A percentile compares a stretch with the other conserved stretches of the same genome.
Evolutionary conservation across 2,329 filamentous ascomycete species (phyloP).

Genomic region (Trichoderma sp.): DNA sequence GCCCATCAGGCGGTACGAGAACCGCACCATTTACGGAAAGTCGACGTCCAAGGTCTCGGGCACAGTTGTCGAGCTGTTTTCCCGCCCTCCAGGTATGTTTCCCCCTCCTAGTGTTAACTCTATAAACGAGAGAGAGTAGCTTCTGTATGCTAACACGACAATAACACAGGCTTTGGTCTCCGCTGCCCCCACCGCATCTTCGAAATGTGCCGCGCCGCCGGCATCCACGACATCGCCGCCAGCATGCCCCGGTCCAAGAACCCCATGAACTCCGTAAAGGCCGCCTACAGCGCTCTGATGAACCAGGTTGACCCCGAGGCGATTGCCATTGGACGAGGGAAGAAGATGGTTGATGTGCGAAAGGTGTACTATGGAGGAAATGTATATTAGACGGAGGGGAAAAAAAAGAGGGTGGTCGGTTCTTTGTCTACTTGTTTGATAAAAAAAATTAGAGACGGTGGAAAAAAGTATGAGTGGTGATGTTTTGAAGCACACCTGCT

Average conservation of each 20-base stretch:
- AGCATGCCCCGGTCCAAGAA: conserved; percentile 84
- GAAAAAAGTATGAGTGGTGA: conserved; percentile 16
- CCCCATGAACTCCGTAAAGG: conserved; percentile 98
- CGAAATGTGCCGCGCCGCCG: conserved; percentile 86
- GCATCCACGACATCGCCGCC: conserved; percentile 85
- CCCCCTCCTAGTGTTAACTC: no score
- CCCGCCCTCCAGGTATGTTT: conserved; percentile 79
- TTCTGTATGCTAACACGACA: conserved; percentile 11
- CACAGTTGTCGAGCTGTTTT: conserved; percentile 79
- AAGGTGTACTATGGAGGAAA: conserved; percentile 95
- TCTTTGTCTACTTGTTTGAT: not conserved
- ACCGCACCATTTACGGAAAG: conserved; percentile 87
- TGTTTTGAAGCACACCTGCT: conserved; percentile 9
- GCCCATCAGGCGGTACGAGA: conserved; percentile 89
- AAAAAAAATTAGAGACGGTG: not conserved
- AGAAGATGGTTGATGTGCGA: conserved; percentile 93
- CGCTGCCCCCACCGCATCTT: conserved; percentile 90
- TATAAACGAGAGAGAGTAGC: not conserved
- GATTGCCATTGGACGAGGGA: conserved; percentile 84
- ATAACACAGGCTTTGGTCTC: conserved; percentile 79
- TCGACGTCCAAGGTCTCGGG: conserved; percentile 84
- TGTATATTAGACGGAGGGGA: conserved; percentile 56
- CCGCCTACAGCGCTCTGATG: conserved; percentile 78
- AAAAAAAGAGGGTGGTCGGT: not conserved
- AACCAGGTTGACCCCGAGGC: conserved; percentile 87